These are phyloP conservation scores for Paracoccidioides brasiliensis DNA, from an alignment of 2,329 filamentous ascomycete species.

Conservation along the genomic window DNA sequence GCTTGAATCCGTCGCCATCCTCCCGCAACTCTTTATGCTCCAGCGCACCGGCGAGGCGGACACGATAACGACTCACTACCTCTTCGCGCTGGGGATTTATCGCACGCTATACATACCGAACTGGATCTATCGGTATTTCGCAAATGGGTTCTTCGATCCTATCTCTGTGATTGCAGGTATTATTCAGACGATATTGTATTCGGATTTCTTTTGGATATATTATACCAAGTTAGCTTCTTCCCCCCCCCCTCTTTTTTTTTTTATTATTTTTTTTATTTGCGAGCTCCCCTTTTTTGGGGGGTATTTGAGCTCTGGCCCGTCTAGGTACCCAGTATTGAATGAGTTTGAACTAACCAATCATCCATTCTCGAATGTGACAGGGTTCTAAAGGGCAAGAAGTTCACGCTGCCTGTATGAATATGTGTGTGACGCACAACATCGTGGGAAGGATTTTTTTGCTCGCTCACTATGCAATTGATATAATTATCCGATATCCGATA, in stretches of 20 bases:
- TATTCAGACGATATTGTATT: constrained; percentile 89
- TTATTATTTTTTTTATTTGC: not conserved
- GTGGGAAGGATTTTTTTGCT: too few relatives aligned
- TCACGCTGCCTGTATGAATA: constrained; percentile 64
- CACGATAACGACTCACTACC: constrained; percentile 97
- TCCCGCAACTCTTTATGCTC: constrained; percentile 96
- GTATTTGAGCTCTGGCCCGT: too few relatives aligned
- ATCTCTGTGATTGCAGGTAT: constrained; percentile 83
- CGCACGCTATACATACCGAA: constrained; percentile 95
- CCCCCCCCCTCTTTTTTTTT: not conserved
- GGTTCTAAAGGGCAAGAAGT: constrained; percentile 76
- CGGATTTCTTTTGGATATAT: constrained; percentile 99
- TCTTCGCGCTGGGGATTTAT: constrained; percentile 86
- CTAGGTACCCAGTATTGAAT: not conserved
- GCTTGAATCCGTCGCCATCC: constrained; percentile 91
- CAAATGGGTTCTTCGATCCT: constrained; percentile 68
- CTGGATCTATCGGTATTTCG: constrained; percentile 86
- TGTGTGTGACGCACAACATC: too few relatives aligned
- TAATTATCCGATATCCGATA: too few relatives aligned
- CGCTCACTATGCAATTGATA: too few relatives aligned
- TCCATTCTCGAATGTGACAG: constrained; percentile 16
- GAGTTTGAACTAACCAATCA: not conserved
- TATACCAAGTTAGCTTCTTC: constrained; percentile 63
- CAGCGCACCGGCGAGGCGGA: constrained; percentile 96
- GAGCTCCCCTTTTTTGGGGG: too few relatives aligned